A percentile compares a stretch with the other conserved stretches of the same genome.
Conservation (phyloP, 371 early-diverging fungal species). For the Mortierella sp. region DNA sequence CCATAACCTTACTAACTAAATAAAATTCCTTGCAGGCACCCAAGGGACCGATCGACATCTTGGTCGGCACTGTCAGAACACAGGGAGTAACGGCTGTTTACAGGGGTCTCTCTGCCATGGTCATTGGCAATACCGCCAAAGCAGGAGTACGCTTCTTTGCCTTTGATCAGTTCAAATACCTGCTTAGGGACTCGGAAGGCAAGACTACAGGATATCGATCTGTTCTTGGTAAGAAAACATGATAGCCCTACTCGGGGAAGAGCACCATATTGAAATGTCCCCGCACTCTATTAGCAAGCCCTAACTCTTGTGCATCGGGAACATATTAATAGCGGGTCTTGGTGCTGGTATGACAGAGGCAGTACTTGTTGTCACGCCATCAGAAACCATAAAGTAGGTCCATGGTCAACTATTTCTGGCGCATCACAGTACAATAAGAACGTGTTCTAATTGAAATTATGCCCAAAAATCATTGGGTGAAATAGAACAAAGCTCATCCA, state of each 20-base stretch:
- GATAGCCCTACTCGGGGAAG: too few relatives aligned
- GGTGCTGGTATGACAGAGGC: conserved; percentile 94
- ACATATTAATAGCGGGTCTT: conserved; percentile 74
- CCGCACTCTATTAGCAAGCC: too few relatives aligned
- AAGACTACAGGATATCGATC: conserved; percentile 73
- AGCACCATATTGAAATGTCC: too few relatives aligned
- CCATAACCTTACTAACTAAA: background rate
- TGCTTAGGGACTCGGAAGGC: conserved; percentile 79
- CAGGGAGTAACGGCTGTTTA: conserved; percentile 84
- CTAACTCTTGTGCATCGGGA: too few relatives aligned
- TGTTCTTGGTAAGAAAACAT: conserved; percentile 60
- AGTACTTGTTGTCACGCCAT: conserved; percentile 88
- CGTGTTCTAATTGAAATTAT: too few relatives aligned
- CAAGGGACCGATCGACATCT: conserved; percentile 87
- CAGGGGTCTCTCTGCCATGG: conserved; percentile 85
- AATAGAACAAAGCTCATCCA: conserved; percentile 66
- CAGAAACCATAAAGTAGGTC: conserved; percentile 88
- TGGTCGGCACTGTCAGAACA: conserved; percentile 71
- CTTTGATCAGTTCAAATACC: conserved; percentile 86
- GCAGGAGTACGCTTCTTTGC: conserved; percentile 93
- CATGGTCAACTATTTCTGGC: too few relatives aligned
- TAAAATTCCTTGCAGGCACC: conserved; percentile 27
- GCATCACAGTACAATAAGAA: too few relatives aligned
- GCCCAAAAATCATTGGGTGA: background rate
- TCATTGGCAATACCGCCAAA: conserved; percentile 90